Base-by-base conservation (phyloP, 441 rosid species). In the Gossypium schwendimanii region DNA sequence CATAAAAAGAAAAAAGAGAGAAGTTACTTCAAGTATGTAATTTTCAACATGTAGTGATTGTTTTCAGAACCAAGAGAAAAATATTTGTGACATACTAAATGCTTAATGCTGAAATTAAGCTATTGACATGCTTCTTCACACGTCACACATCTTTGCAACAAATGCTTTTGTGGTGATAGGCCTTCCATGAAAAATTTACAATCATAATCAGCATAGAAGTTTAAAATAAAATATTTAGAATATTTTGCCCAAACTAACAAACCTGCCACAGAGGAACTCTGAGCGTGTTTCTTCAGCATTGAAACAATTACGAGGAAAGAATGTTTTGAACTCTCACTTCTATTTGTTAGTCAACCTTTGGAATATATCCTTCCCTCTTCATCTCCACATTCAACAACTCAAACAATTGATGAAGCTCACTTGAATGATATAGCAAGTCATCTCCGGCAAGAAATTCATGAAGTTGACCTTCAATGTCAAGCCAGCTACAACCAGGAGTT, bases 401-500 rank as follows among this genome's bases (percentile, higher is more conserved):
- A 4, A 84, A 75, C 49, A 84, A 63, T 44, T 66, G 78, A 58
- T 80, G 78, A 2, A 83, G 71, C 61, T 83, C 83, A 58, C 61
- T 15, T 39, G 76, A 74, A 76, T 71, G 41, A 75, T 75, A 62
- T 18, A 61, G 78, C 45, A 84, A n/a, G 57, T 53, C 76, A 63
- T 83, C 89, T 60, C 98, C 91, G 1, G 96, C 90, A 71, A 71
- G 90, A 81, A 91, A 93, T 78, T 91, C 95, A 64, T 79, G 81
- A 47, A 83, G 73, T 74, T 81, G 83, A 72, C 76, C 77, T 55
- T 81, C 77, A 20, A 86, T 83, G 71, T 83, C 96, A 14, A 91
- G 79, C 98, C 98, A 89, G 80, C 89, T 86, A 75, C 89, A 89
- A 9, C 90, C 90, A 9, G 90, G 89, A 55, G 86, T 84, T 80